Base-by-base conservation (phyloP, 2,329 filamentous ascomycete species). In the Gaeumannomyces tritici region DNA sequence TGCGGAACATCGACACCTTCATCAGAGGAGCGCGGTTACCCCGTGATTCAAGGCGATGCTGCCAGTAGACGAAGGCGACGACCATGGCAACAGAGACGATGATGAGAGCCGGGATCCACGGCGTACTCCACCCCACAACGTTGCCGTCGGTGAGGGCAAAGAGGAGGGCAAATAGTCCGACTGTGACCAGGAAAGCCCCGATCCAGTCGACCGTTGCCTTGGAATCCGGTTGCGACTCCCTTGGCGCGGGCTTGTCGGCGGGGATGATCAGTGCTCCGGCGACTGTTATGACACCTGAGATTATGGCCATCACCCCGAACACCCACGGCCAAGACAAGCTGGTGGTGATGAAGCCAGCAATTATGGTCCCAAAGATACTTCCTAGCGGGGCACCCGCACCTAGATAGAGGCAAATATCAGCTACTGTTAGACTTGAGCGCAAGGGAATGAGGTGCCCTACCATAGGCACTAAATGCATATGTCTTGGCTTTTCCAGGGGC, bases 61-160 rank as follows among this genome's bases (percentile, higher is more conserved):
- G 86, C 85, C 86, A 89, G 58, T 79, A 72, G 31, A 82, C 79
- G 67, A 89, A 88, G 1, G 76, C 71, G 4, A 72, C 75, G 4
- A 89, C 74, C 18, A 89, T 74, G 6, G 86, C 64, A 12, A 88
- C 21, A 0, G 86, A 81, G 4, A 86, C 72, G 3, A 84, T 82
- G 47, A 89, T 83, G 21, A 89, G 73, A 2, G 78, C 75, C 0
- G 83, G 79, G 6, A 89, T 78, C 81, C 85, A 89, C 0, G 86
- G 79, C 0, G 81, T 83, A 9, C 73, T 71, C 88, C 88, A 91
- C 6, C 88, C 87, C 1, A 86, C 83, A 0, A 88, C 83, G 66
- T 89, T 89, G 26, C 87, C 88, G 69, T 90, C 83, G 0, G 87
- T 88, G 31, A 90, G 75, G 0, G 86, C 83, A 64, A 89, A 88